Evolutionary conservation across 2,329 filamentous ascomycete species (phyloP).

Genomic region (Arthrobotrys sinensis): DNA sequence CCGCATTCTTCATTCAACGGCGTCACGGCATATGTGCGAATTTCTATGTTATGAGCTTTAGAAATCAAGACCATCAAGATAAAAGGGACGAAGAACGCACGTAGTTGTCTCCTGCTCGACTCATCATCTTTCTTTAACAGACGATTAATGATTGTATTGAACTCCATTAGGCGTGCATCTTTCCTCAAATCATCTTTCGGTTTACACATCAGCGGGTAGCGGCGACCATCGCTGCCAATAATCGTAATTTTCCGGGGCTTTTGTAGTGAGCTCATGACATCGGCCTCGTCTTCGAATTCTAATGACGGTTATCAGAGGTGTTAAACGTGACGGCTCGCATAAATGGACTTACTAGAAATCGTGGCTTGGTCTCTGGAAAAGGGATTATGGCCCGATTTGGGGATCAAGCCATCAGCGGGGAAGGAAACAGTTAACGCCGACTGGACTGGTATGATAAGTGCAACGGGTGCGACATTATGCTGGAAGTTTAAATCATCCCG

Average conservation of each 20-base stretch:
- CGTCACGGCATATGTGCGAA: slow-evolving; percentile 96
- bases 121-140: slow-evolving; percentile 92
- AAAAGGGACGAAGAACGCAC: slow-evolving; percentile 65
- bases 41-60: slow-evolving; percentile 71
- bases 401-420: slow-evolving; percentile 79
- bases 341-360: slow-evolving; percentile 72
- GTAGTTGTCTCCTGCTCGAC: slow-evolving; percentile 88
- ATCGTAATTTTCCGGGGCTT: slow-evolving; percentile 92
- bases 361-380: slow-evolving; percentile 90
- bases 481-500: slow-evolving; percentile 85
- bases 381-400: slow-evolving; percentile 81
- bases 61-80: slow-evolving; percentile 12
- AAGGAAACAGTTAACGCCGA: slow-evolving; percentile 85
- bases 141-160: slow-evolving; percentile 97
- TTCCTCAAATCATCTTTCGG: slow-evolving; percentile 98
- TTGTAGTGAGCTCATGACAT: slow-evolving; percentile 91
- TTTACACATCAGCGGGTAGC: slow-evolving; percentile 93
- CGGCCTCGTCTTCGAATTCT: slow-evolving; percentile 85
- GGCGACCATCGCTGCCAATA: slow-evolving; percentile 87
- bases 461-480: slow-evolving; percentile 83
- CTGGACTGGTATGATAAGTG: slow-evolving; percentile 90
- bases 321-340: not conserved
- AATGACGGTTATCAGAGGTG: not conserved
- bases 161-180: slow-evolving; percentile 98
- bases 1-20: slow-evolving; percentile 98